Evolutionary conservation across 441 rosid genomes (phyloP).

Genomic region (Corymbia calophylla): DNA sequence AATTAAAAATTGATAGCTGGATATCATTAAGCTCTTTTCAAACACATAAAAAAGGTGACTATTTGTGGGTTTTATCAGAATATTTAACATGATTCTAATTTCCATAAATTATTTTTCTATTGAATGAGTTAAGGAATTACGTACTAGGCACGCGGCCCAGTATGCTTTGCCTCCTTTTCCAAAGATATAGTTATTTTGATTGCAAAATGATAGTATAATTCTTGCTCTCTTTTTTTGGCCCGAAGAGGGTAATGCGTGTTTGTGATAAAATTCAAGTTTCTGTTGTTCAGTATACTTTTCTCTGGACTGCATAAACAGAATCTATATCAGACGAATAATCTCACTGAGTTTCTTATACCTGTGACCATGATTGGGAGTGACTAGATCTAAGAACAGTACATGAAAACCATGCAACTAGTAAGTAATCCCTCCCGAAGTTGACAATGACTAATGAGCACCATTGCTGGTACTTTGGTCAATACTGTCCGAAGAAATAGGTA

Average conservation of each 20-base stretch:
- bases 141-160: not conserved
- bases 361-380: not conserved
- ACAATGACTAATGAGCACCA: not conserved
- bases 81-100: not conserved
- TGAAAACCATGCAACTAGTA: not conserved
- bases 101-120: not conserved
- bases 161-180: no score
- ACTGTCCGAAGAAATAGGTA: no score
- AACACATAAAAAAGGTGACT: not conserved
- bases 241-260: not conserved
- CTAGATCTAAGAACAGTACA: not conserved
- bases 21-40: not conserved
- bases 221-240: not conserved
- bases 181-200: no score
- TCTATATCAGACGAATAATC: not conserved
- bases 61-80: not conserved
- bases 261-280: no score
- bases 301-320: not conserved
- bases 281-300: not conserved
- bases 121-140: not conserved
- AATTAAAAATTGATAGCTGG: not conserved
- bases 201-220: not conserved
- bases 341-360: not conserved
- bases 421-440: not conserved
- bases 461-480: not conserved